Conservation (phyloP, 2,329 filamentous ascomycete species). For the Colletotrichum plurivorum region DNA sequence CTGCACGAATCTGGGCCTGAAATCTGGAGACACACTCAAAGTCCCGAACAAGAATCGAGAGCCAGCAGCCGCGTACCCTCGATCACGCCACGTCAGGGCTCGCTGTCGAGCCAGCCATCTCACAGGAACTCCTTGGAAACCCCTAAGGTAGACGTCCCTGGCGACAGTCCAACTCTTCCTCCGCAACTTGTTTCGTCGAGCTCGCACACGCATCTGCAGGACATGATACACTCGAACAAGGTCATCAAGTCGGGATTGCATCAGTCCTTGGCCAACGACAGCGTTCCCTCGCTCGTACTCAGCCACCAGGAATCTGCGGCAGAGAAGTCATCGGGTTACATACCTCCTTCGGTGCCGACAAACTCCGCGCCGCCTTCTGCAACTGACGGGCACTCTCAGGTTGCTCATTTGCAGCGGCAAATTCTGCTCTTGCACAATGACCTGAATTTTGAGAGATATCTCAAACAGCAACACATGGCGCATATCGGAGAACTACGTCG, state of each 20-base stretch:
- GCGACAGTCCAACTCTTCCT: conserved; percentile 76
- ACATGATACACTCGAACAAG: conserved; percentile 73
- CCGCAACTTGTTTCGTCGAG: conserved; percentile 62
- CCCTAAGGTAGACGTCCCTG: conserved; percentile 51
- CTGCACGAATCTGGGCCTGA: conserved; percentile 52
- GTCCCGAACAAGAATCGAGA: conserved; percentile 62
- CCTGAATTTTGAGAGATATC: conserved; percentile 85
- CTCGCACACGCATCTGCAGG: conserved; percentile 70
- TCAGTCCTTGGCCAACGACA: conserved; percentile 70
- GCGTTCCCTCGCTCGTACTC: conserved; percentile 66
- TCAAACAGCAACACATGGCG: conserved; percentile 86
- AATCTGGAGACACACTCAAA: conserved; percentile 68
- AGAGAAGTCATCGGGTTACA: conserved; percentile 53
- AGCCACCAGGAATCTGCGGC: conserved; percentile 63
- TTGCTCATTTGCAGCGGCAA: conserved; percentile 77
- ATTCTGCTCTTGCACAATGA: conserved; percentile 85
- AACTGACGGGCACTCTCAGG: conserved; percentile 54
- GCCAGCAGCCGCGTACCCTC: conserved; percentile 55
- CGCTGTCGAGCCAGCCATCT: conserved; percentile 67
- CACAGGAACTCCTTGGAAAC: conserved; percentile 56
- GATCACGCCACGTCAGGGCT: conserved; percentile 58
- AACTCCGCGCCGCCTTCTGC: conserved; percentile 29
- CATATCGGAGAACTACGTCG: conserved; percentile 85
- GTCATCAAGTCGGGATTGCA: conserved; percentile 69
- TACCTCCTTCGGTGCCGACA: conserved; percentile 47